Percentiles rank a stretch among this genome's conserved stretches.
Evolutionary conservation across 352 stramenopile genomes (phyloP).

Genomic region (Globisporangium apiculatum): DNA sequence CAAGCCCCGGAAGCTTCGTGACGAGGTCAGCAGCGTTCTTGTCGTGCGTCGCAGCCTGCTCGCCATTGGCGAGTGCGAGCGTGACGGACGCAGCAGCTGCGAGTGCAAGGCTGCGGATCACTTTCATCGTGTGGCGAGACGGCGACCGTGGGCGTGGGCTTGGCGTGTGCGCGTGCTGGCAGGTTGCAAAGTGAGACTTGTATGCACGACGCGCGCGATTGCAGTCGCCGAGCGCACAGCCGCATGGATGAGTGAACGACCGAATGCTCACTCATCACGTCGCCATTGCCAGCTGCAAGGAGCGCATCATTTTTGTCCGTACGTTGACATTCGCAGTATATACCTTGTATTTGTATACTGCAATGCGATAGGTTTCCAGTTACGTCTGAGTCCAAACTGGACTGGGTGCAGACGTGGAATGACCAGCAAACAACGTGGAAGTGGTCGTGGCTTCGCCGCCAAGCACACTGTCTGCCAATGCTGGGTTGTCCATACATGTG

Average conservation of each 20-base stretch:
- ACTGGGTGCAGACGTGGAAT: no score
- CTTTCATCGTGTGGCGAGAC: slow-evolving; percentile 17
- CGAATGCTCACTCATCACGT: background rate
- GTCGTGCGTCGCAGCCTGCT: slow-evolving; percentile 7
- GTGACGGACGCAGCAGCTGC: slow-evolving; percentile 4
- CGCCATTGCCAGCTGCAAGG: background rate
- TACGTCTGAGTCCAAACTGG: background rate
- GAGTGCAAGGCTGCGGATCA: slow-evolving; percentile 30
- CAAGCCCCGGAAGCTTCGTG: slow-evolving; percentile 38
- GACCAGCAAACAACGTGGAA: no score
- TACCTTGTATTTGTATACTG: background rate
- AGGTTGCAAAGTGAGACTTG: slow-evolving; percentile 1
- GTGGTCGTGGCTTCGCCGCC: background rate
- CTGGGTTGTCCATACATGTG: no score
- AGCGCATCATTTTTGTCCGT: background rate
- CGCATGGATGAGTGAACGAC: no score
- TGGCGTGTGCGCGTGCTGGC: background rate
- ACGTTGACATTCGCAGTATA: background rate
- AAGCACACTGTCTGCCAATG: no score
- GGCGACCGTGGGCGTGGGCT: no score
- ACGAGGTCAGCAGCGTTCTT: slow-evolving; percentile 47
- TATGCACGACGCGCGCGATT: no score
- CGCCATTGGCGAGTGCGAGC: slow-evolving; percentile 17
- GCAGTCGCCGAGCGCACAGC: no score
- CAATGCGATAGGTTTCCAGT: background rate